Percentiles rank a stretch among this genome's conserved stretches.
phyloP scores from a whole-genome alignment of 306 rosid genomes.

The Quercus rubra region DNA sequence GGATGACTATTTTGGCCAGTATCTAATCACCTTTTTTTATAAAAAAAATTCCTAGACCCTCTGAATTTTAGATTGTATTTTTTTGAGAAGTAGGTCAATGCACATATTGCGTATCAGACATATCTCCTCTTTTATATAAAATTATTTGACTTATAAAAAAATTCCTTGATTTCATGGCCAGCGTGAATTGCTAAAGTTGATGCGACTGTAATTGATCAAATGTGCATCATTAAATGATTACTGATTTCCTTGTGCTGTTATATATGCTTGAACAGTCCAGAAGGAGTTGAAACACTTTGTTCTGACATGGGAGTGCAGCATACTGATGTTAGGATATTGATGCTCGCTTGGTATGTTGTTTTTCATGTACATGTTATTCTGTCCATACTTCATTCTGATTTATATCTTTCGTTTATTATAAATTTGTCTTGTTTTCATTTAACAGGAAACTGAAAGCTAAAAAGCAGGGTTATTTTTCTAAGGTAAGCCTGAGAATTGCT shows the following conservation, averaged over 20 bases:
- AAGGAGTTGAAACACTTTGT: constrained; percentile 65
- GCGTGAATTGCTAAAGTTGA: background rate
- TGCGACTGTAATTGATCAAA: constrained; percentile 13
- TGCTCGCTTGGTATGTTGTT: constrained; percentile 59
- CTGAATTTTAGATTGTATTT: too few species aligned
- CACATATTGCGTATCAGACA: too few species aligned
- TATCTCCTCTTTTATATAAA: too few species aligned
- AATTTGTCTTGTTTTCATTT: constrained; percentile 11
- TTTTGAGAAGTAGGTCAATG: too few species aligned
- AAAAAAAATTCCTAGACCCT: too few species aligned
- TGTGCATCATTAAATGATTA: background rate
- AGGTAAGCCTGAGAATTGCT: constrained; percentile 36
- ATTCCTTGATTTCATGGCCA: background rate
- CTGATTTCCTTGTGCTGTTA: constrained; percentile 15
- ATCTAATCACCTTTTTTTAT: too few species aligned
- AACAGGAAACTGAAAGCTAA: constrained; percentile 69
- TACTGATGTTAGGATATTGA: constrained; percentile 64
- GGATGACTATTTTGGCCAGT: too few species aligned
- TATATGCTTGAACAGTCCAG: constrained; percentile 59
- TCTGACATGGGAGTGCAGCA: constrained; percentile 45
- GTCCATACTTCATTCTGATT: background rate
- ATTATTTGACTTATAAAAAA: too few species aligned
- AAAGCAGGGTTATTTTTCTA: constrained; percentile 67
- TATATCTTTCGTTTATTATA: background rate
- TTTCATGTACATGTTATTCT: background rate